Evolutionary conservation across 2,329 filamentous ascomycete genomes (phyloP).

Genomic region (Alternaria sp.): DNA sequence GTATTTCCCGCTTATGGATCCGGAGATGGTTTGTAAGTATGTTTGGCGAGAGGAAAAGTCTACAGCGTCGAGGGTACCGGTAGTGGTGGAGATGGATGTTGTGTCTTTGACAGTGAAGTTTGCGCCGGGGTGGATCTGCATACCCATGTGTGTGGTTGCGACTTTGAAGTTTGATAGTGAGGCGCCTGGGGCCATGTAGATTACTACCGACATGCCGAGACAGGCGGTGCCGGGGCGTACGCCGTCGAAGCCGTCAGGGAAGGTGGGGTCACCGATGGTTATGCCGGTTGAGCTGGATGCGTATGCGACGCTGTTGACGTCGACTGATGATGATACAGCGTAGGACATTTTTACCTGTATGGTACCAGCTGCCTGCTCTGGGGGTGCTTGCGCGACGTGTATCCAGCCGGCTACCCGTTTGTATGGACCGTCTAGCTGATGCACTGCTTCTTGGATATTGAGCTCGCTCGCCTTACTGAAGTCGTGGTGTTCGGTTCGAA

Average conservation of each 20-base stretch:
- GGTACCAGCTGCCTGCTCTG: slow-evolving; percentile 46
- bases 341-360: slow-evolving; percentile 49
- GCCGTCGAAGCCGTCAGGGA: slow-evolving; percentile 36
- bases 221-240: slow-evolving; percentile 40
- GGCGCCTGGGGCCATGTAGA: slow-evolving; percentile 49
- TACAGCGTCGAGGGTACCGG: slow-evolving; percentile 45
- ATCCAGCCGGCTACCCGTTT: slow-evolving; percentile 51
- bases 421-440: slow-evolving; percentile 42
- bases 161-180: slow-evolving; percentile 47
- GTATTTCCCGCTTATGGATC: slow-evolving; percentile 53
- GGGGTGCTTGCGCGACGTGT: slow-evolving; percentile 46
- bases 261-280: slow-evolving; percentile 37
- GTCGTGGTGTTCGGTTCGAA: slow-evolving; percentile 40
- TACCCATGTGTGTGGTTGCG: slow-evolving; percentile 48
- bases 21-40: slow-evolving; percentile 51
- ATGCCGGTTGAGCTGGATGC: slow-evolving; percentile 31
- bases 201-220: slow-evolving; percentile 48
- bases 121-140: slow-evolving; percentile 47
- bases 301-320: slow-evolving; percentile 43
- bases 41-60: slow-evolving; percentile 50
- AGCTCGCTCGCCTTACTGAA: slow-evolving; percentile 36
- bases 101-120: slow-evolving; percentile 43
- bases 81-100: slow-evolving; percentile 45
- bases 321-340: slow-evolving; percentile 46
- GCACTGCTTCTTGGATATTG: slow-evolving; percentile 40